phyloP scores from a whole-genome alignment of 129 eudicot species.

The Lactuca sativa region DNA sequence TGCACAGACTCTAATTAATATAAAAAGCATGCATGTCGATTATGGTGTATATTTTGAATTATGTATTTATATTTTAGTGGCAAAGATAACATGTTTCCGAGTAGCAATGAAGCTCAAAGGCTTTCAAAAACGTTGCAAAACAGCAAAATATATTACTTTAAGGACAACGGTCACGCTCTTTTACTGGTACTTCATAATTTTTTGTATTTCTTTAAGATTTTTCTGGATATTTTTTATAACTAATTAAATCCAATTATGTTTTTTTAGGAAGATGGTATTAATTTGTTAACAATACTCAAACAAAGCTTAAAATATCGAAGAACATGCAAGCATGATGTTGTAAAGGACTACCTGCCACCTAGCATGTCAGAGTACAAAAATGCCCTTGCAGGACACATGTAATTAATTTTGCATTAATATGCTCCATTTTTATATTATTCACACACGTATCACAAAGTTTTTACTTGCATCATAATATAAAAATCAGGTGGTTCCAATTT shows the following conservation, averaged over 20 bases:
- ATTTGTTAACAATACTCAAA: slow-evolving; percentile 67
- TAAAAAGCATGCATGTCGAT: too few relatives aligned
- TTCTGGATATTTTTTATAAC: not conserved
- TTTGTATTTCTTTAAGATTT: not conserved
- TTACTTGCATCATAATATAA: too few relatives aligned
- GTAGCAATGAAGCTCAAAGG: slow-evolving; percentile 72
- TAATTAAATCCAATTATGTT: slow-evolving; percentile 7
- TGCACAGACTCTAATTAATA: too few relatives aligned
- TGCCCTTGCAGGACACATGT: slow-evolving; percentile 44
- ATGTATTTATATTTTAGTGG: slow-evolving; percentile 55
- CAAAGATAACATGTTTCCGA: slow-evolving; percentile 77
- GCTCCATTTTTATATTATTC: too few relatives aligned
- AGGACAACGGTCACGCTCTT: slow-evolving; percentile 78
- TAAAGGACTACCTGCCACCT: slow-evolving; percentile 79
- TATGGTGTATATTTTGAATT: not conserved
- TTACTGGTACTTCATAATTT: slow-evolving; percentile 54
- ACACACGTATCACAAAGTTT: too few relatives aligned
- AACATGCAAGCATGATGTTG: slow-evolving; percentile 58
- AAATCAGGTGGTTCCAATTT: slow-evolving; percentile 48
- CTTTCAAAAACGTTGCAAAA: slow-evolving; percentile 52
- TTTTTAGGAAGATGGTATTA: slow-evolving; percentile 92
- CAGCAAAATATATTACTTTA: slow-evolving; percentile 61
- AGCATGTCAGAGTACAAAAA: slow-evolving; percentile 69
- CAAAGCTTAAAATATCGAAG: slow-evolving; percentile 59
- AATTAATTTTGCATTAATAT: not conserved